Percentiles rank a stretch among this genome's conserved stretches.
Conservation (phyloP, 1,139 yeast genomes). For the Saccharomyces hybrid region DNA sequence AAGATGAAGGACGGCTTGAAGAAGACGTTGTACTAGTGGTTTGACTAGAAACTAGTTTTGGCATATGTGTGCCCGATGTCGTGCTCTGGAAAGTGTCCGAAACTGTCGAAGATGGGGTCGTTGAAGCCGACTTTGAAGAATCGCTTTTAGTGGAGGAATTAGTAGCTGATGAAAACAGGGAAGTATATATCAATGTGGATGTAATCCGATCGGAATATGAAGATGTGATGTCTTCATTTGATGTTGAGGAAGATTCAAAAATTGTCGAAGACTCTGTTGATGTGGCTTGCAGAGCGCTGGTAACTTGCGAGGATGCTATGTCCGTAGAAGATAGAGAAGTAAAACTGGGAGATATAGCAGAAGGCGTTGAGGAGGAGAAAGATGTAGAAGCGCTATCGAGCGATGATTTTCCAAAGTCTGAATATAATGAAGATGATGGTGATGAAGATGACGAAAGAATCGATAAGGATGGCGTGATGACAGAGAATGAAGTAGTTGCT, state of each 20-base stretch:
- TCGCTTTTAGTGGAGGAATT: background rate
- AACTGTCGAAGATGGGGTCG: background rate
- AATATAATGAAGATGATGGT: background rate
- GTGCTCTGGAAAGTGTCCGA: background rate
- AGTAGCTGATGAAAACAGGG: background rate
- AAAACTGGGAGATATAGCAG: background rate
- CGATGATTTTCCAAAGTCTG: background rate
- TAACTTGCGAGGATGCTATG: background rate
- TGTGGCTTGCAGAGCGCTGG: background rate
- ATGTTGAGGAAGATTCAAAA: background rate
- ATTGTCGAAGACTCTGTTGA: background rate
- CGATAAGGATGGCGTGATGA: background rate
- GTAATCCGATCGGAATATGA: background rate
- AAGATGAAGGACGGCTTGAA: background rate
- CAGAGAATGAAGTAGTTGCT: background rate
- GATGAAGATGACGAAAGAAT: background rate
- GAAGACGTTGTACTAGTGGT: background rate
- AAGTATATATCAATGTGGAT: background rate
- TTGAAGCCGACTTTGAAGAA: background rate
- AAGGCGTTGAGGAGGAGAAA: background rate
- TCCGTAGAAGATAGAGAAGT: slow-evolving; percentile 1
- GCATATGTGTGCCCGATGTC: no score
- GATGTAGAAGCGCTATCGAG: background rate
- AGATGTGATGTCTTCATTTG: background rate
- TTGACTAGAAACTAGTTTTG: no score